These are phyloP conservation scores for Lasiosphaeria miniovina DNA, from an alignment of 495 filamentous ascomycete species.

Conservation along the genomic window DNA sequence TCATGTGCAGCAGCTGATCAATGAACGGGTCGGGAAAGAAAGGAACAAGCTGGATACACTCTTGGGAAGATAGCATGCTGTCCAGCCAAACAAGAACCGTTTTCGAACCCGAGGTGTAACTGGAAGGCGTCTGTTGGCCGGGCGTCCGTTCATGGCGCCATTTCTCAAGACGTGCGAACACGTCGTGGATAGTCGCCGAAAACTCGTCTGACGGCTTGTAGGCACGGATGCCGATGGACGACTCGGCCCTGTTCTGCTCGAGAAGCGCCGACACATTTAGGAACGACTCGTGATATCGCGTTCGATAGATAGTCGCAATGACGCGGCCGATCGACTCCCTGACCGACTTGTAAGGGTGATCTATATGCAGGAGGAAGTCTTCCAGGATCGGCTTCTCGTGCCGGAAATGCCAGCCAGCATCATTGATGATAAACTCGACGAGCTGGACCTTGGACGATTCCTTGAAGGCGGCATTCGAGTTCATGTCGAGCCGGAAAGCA, in stretches of 20 bases:
- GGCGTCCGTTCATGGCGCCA: slow-evolving; percentile 84
- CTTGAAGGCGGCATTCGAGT: slow-evolving; percentile 96
- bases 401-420: slow-evolving; percentile 95
- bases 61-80: slow-evolving; percentile 80
- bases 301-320: slow-evolving; percentile 80
- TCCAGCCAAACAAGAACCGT: slow-evolving; percentile 96
- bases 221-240: slow-evolving; percentile 80
- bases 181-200: slow-evolving; percentile 62
- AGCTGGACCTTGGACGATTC: slow-evolving; percentile 95
- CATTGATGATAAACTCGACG: slow-evolving; percentile 80
- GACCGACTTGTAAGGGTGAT: slow-evolving; percentile 97
- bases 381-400: slow-evolving; percentile 82
- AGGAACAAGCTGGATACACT: slow-evolving; percentile 84
- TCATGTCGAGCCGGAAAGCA: slow-evolving; percentile 86
- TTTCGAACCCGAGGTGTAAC: slow-evolving; percentile 95
- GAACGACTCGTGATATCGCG: slow-evolving; percentile 90
- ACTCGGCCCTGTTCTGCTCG: slow-evolving; percentile 69
- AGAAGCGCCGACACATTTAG: slow-evolving; percentile 70
- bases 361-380: slow-evolving; percentile 85
- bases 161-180: slow-evolving; percentile 77
- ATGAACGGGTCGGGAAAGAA: slow-evolving; percentile 92
- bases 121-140: slow-evolving; percentile 87
- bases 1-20: slow-evolving; percentile 94
- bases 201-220: slow-evolving; percentile 78
- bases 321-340: slow-evolving; percentile 91